Evolutionary conservation across 2,329 filamentous ascomycete genomes (phyloP).

Genomic region (Graphilbum ipis-grandicollis): DNA sequence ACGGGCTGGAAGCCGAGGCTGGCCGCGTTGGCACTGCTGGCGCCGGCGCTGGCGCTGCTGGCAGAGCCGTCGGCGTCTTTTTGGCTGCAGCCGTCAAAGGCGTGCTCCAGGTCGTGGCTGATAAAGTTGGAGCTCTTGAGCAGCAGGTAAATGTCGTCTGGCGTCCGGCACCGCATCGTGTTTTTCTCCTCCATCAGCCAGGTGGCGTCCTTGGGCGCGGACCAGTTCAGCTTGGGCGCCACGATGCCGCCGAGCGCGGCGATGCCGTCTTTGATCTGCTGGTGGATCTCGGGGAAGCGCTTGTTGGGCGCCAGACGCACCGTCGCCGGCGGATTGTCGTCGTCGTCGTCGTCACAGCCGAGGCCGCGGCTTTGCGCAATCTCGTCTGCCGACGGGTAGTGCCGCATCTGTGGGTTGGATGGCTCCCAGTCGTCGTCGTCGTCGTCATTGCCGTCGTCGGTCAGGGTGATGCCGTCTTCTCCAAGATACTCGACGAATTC

Average conservation of each 20-base stretch:
- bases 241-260: constrained; percentile 69
- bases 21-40: constrained; percentile 15
- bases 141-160: constrained; percentile 85
- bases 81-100: constrained; percentile 60
- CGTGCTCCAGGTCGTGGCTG: constrained; percentile 84
- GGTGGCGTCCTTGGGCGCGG: constrained; percentile 83
- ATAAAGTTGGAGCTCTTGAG: constrained; percentile 91
- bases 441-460: constrained; percentile 34
- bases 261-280: constrained; percentile 60
- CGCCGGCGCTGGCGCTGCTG: background rate
- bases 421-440: constrained; percentile 41
- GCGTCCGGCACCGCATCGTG: constrained; percentile 73
- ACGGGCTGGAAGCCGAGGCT: constrained; percentile 49
- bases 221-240: constrained; percentile 94
- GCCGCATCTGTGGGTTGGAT: constrained; percentile 13
- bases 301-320: constrained; percentile 29
- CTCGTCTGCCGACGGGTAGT: constrained; percentile 21
- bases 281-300: constrained; percentile 56
- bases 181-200: constrained; percentile 78
- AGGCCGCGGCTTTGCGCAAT: constrained; percentile 21
- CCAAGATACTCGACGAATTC: constrained; percentile 75
- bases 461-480: constrained; percentile 82
- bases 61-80: background rate
- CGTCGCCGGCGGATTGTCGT: constrained; percentile 21
- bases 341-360: constrained; percentile 31